Evolutionary conservation across 2,329 filamentous ascomycete genomes (phyloP).

Genomic region (Macrophomina phaseolina): DNA sequence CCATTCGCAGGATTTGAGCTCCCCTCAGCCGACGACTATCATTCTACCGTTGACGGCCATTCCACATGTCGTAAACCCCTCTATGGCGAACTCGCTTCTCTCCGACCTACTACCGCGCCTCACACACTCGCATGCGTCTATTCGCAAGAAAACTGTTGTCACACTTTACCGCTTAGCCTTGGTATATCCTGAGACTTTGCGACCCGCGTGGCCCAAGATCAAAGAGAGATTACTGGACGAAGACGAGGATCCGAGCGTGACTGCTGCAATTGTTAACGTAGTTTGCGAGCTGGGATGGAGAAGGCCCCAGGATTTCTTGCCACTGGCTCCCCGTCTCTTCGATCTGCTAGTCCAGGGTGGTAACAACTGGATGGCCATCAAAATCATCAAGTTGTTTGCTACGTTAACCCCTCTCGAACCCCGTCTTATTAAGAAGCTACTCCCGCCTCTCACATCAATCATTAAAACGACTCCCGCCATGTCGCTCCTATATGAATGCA

Average conservation of each 20-base stretch:
- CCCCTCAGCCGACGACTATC: conserved; percentile 75
- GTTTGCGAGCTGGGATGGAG: conserved; percentile 96
- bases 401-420: conserved; percentile 92
- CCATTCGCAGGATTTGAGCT: conserved; percentile 69
- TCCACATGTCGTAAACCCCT: conserved; percentile 93
- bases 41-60: conserved; percentile 85
- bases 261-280: conserved; percentile 94
- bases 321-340: conserved; percentile 88
- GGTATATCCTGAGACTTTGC: conserved; percentile 93
- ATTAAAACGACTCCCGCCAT: conserved; percentile 95
- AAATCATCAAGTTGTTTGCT: conserved; percentile 97
- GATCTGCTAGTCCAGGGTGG: conserved; percentile 88
- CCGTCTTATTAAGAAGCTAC: conserved; percentile 84
- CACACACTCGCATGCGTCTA: conserved; percentile 80
- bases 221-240: conserved; percentile 93
- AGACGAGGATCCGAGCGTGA: conserved; percentile 88
- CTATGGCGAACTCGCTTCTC: conserved; percentile 86
- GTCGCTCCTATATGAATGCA: conserved; percentile 98
- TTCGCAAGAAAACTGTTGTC: conserved; percentile 95
- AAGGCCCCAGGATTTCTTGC: conserved; percentile 89
- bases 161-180: conserved; percentile 91
- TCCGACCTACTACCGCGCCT: conserved; percentile 85
- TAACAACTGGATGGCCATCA: conserved; percentile 99
- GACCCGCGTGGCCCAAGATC: conserved; percentile 95
- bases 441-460: conserved; percentile 88